Conservation (phyloP, 306 rosid genomes). For the Alnus rubra region DNA sequence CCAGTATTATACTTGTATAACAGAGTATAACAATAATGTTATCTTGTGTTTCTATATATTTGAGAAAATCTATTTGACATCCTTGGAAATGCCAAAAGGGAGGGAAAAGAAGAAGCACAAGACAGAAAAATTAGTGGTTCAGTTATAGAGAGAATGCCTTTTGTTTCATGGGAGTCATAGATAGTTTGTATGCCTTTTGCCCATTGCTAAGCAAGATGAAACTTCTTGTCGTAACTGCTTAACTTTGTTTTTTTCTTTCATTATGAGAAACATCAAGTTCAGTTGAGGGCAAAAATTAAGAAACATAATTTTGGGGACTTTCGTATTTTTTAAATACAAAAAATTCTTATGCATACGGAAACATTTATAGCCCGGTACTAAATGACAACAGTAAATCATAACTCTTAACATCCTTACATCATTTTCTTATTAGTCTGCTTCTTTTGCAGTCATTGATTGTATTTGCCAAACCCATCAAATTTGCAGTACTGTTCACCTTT, state of each 20-base stretch:
- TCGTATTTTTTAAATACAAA: not conserved
- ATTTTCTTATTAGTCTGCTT: constrained; percentile 27
- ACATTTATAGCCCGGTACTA: constrained; percentile 3
- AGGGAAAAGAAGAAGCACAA: too few species aligned
- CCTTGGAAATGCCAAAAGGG: not conserved
- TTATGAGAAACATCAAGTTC: not conserved
- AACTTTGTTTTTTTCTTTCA: constrained; percentile 1
- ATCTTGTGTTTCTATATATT: not conserved
- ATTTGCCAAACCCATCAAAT: constrained; percentile 80
- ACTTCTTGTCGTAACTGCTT: not conserved
- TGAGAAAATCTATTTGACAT: not conserved
- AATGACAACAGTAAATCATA: constrained; percentile 10
- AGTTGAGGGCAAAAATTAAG: not conserved
- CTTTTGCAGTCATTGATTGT: constrained; percentile 82
- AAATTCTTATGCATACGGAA: not conserved
- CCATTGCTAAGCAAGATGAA: not conserved
- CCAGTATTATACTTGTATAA: not conserved
- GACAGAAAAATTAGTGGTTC: too few species aligned
- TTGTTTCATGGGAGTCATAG: not conserved
- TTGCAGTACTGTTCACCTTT: constrained; percentile 79
- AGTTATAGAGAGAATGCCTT: too few species aligned
- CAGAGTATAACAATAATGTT: not conserved
- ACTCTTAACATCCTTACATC: constrained; percentile 17
- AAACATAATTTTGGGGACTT: not conserved
- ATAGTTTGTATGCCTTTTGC: not conserved